A percentile compares a stretch with the other conserved stretches of the same genome.
These are phyloP conservation scores for Cyamopsis tetragonoloba DNA, from an alignment of 306 rosid species.

Conservation along the genomic window DNA sequence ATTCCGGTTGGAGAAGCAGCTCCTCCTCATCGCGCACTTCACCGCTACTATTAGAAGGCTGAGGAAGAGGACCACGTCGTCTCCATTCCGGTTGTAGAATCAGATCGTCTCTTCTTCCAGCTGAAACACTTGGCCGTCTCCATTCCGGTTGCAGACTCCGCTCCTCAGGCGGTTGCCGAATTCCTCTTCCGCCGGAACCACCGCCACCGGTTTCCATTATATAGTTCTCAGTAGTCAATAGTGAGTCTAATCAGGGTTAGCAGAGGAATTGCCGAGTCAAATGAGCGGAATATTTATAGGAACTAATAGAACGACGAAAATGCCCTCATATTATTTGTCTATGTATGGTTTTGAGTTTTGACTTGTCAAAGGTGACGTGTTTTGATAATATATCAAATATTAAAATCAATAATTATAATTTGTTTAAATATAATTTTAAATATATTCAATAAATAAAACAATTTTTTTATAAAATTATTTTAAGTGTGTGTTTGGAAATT, in stretches of 20 bases:
- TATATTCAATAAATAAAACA: too few relatives aligned
- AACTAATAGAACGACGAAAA: neutral
- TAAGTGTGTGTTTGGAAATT: too few relatives aligned
- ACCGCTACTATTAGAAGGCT: neutral
- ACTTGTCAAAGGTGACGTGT: too few relatives aligned
- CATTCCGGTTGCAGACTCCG: slow-evolving; percentile 27
- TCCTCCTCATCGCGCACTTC: neutral
- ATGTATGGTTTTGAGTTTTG: too few relatives aligned
- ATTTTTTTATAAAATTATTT: too few relatives aligned
- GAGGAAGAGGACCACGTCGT: neutral
- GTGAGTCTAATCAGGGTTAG: neutral
- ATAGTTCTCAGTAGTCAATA: neutral
- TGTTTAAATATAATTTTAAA: too few relatives aligned
- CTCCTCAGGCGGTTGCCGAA: neutral
- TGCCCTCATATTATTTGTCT: too few relatives aligned
- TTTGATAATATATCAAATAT: too few relatives aligned
- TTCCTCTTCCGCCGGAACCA: neutral
- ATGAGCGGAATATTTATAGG: neutral
- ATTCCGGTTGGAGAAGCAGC: slow-evolving; percentile 15
- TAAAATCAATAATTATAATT: too few relatives aligned
- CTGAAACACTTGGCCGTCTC: slow-evolving; percentile 1
- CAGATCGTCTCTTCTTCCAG: neutral
- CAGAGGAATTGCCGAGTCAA: neutral
- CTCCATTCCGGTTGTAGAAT: slow-evolving; percentile 38
- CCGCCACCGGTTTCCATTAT: slow-evolving; percentile 24